phyloP scores from a whole-genome alignment of 2,329 filamentous ascomycete species.

The Cryphonectria japonica region DNA sequence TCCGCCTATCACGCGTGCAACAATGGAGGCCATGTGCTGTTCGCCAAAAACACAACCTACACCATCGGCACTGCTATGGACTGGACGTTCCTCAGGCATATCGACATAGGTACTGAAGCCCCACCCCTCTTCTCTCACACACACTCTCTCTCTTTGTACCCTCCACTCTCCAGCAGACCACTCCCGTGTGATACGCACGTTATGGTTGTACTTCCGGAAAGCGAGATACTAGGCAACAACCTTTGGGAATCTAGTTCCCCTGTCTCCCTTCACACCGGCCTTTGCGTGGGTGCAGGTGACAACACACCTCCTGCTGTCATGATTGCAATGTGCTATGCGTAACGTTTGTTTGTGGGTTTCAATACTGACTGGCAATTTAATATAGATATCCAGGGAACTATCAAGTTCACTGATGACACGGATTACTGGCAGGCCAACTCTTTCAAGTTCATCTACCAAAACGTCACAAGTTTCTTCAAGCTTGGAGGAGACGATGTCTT shows the following conservation, averaged over 20 bases:
- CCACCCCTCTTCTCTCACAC: neutral
- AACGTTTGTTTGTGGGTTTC: slow-evolving; percentile 10
- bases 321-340: neutral
- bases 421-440: slow-evolving; percentile 68
- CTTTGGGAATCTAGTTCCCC: neutral
- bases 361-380: slow-evolving; percentile 28
- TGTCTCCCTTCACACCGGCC: neutral
- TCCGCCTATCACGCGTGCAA: slow-evolving; percentile 59
- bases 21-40: slow-evolving; percentile 62
- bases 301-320: slow-evolving; percentile 23
- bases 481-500: slow-evolving; percentile 69
- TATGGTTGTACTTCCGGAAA: neutral
- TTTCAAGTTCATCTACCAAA: slow-evolving; percentile 67
- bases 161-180: neutral
- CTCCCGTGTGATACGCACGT: neutral
- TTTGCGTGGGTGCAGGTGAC: slow-evolving; percentile 16
- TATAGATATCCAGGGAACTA: slow-evolving; percentile 38
- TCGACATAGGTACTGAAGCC: slow-evolving; percentile 57
- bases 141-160: no score
- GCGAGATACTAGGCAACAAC: neutral
- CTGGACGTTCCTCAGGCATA: slow-evolving; percentile 62
- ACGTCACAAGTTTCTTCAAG: slow-evolving; percentile 68
- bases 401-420: slow-evolving; percentile 67
- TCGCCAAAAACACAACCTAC: slow-evolving; percentile 57
- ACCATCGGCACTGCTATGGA: slow-evolving; percentile 66